A percentile compares a stretch with the other conserved stretches of the same genome.
phyloP scores from a whole-genome alignment of 1,139 yeast genomes.

The Entelexis paramagnoliae region DNA sequence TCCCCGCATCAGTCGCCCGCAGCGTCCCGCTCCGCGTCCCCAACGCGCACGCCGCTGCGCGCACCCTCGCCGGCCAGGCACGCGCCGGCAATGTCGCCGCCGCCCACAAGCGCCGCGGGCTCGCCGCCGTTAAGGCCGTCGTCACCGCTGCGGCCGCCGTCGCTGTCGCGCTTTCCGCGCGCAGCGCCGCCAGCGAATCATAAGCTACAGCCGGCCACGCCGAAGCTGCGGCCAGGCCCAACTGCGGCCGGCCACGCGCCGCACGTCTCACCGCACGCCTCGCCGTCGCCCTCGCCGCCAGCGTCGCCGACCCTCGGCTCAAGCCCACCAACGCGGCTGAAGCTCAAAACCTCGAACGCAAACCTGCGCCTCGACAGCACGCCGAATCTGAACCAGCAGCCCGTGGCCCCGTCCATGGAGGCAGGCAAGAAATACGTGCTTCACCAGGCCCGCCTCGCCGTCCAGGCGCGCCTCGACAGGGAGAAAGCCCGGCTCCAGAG shows the following conservation, averaged over 20 bases:
- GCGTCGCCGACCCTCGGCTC: conserved; percentile 7
- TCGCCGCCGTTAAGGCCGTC: conserved; percentile 3
- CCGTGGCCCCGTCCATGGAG: conserved; percentile 17
- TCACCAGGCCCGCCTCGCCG: conserved; percentile 25
- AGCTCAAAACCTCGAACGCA: conserved; percentile 16
- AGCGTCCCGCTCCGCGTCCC: conserved; percentile 3
- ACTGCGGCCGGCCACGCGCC: conserved; percentile 4
- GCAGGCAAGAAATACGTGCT: conserved; percentile 22
- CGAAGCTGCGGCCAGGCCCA: conserved; percentile 10
- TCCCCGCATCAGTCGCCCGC: conserved; percentile 13
- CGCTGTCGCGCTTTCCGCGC: conserved; percentile 15
- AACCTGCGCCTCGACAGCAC: conserved; percentile 13
- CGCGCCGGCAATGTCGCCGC: not conserved
- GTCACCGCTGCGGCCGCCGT: conserved; percentile 10
- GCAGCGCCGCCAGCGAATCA: not conserved
- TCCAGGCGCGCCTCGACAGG: conserved; percentile 22
- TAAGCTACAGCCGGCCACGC: conserved; percentile 9
- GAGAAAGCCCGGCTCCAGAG: conserved; percentile 11
- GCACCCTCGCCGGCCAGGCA: not conserved
- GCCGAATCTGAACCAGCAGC: conserved; percentile 7
- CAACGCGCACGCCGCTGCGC: not conserved
- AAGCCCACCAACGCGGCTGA: conserved; percentile 9
- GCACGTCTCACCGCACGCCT: conserved; percentile 7
- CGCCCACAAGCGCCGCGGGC: not conserved
- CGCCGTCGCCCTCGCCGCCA: conserved; percentile 10